Conservation (phyloP, 176 grass and related monocot species). For the Avena eriantha region DNA sequence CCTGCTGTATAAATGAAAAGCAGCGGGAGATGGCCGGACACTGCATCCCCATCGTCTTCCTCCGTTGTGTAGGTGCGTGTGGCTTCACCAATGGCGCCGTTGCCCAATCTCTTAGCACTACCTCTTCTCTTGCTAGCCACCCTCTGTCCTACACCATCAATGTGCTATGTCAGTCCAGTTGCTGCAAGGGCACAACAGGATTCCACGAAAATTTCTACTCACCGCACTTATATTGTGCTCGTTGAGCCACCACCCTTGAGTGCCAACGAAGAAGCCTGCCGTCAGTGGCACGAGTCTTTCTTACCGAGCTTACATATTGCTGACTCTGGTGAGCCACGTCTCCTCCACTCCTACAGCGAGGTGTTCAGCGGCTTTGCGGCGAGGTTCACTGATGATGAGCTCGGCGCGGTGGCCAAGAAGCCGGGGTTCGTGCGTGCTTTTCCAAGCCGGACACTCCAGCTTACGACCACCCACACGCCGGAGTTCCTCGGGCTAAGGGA, state of each 20-base stretch:
- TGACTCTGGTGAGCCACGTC: conserved; percentile 27
- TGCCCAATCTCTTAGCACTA: neutral
- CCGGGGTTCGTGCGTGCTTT: conserved; percentile 37
- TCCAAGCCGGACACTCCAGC: conserved; percentile 23
- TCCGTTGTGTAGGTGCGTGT: neutral
- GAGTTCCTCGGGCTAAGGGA: conserved; percentile 33
- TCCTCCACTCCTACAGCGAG: conserved; percentile 50
- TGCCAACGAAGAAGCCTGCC: neutral
- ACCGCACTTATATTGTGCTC: conserved; percentile 22
- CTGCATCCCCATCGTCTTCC: conserved; percentile 1
- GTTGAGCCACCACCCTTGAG: conserved; percentile 20
- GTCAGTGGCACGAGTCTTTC: conserved; percentile 50
- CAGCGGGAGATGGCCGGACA: neutral
- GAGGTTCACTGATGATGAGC: conserved; percentile 38
- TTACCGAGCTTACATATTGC: neutral
- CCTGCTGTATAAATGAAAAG: neutral
- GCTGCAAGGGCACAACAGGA: no score
- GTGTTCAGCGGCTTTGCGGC: conserved; percentile 52
- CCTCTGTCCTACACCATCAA: neutral
- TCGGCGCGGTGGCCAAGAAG: conserved; percentile 34
- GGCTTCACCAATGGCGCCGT: neutral
- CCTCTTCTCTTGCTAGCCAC: neutral
- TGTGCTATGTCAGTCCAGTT: neutral
- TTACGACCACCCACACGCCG: conserved; percentile 56
- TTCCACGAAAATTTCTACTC: neutral